Percentiles rank a stretch among this genome's conserved stretches.
Conservation (phyloP, 1,139 yeast genomes). For the Suhomyces taliae region DNA sequence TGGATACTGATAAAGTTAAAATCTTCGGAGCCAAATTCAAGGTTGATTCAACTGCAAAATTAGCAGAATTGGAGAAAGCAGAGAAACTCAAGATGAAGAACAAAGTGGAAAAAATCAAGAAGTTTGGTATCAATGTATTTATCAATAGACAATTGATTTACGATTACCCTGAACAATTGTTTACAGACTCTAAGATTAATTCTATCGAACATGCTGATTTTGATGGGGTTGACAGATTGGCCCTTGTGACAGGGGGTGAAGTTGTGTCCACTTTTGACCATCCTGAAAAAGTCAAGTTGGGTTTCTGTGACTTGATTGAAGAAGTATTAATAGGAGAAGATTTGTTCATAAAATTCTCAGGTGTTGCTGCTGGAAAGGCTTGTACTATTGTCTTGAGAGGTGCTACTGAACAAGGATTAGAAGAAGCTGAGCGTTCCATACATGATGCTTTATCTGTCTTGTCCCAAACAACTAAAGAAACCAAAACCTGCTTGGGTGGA, state of each 20-base stretch:
- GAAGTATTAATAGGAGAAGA: conserved; percentile 93
- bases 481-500: conserved; percentile 96
- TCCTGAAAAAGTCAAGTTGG: conserved; percentile 83
- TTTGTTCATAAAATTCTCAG: conserved; percentile 81
- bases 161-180: conserved; percentile 96
- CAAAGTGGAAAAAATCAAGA: conserved; percentile 84
- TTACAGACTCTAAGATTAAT: conserved; percentile 83
- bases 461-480: conserved; percentile 91
- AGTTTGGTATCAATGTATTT: conserved; percentile 82
- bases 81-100: conserved; percentile 90
- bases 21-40: conserved; percentile 97
- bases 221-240: conserved; percentile 95
- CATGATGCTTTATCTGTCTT: conserved; percentile 96
- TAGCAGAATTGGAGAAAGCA: conserved; percentile 94
- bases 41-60: conserved; percentile 91
- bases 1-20: conserved; percentile 97
- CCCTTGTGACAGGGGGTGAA: conserved; percentile 97
- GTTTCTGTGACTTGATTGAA: conserved; percentile 86
- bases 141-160: conserved; percentile 95
- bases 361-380: conserved; percentile 94
- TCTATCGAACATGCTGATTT: conserved; percentile 98
- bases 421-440: conserved; percentile 95
- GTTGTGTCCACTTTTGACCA: conserved; percentile 95
- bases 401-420: conserved; percentile 93
- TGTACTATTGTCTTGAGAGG: conserved; percentile 96